Percentiles rank a stretch among this genome's conserved stretches.
Evolutionary conservation across 2,329 filamentous ascomycete genomes (phyloP).

Genomic region (Sporothrix pallida): DNA sequence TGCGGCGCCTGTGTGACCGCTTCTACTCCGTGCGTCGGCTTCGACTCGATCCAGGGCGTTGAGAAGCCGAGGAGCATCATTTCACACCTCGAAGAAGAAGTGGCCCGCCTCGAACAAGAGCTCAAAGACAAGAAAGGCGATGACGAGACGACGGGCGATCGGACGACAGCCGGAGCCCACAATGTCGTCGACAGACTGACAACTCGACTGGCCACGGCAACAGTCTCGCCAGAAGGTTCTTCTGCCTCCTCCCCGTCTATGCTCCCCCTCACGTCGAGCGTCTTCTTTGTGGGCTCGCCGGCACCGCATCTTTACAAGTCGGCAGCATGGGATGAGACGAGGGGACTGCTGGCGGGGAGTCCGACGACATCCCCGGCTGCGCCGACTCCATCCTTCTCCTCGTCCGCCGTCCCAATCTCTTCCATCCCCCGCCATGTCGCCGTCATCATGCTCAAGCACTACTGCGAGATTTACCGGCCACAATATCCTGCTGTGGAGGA

Average conservation of each 20-base stretch:
- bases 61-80: constrained; percentile 27
- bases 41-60: constrained; percentile 25
- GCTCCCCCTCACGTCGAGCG: background rate
- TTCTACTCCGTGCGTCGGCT: background rate
- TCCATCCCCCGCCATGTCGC: constrained; percentile 27
- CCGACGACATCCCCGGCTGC: background rate
- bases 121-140: background rate
- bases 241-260: background rate
- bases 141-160: no score
- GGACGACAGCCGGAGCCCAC: background rate
- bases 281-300: constrained; percentile 18
- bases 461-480: constrained; percentile 26
- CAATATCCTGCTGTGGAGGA: constrained; percentile 23
- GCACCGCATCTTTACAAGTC: constrained; percentile 7
- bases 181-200: background rate
- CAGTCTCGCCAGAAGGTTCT: background rate
- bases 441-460: constrained; percentile 29
- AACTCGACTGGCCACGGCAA: constrained; percentile 1
- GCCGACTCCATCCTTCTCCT: background rate
- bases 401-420: constrained; percentile 21
- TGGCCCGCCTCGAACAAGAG: constrained; percentile 6
- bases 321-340: constrained; percentile 5
- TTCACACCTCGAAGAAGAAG: constrained; percentile 25
- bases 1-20: constrained; percentile 8
- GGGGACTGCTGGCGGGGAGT: background rate